phyloP scores from a whole-genome alignment of 805 yeast genomes.

The Hagleromyces aurorensis region DNA sequence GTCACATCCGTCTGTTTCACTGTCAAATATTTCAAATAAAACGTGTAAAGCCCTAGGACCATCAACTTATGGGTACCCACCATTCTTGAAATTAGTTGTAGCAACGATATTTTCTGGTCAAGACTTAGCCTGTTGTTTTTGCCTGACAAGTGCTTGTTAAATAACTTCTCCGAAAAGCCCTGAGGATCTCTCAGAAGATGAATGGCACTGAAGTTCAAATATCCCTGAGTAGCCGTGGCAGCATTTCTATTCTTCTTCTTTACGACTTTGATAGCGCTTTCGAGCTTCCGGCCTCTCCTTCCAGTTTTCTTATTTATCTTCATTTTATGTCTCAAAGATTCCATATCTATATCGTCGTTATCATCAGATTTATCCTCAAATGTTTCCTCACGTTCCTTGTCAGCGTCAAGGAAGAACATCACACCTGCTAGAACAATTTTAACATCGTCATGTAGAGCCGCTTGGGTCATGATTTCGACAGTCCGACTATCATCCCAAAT shows the following conservation, averaged over 20 bases:
- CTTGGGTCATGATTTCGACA: conserved; percentile 96
- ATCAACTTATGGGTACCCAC: conserved; percentile 93
- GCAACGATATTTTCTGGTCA: conserved; percentile 81
- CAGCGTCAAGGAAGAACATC: conserved; percentile 88
- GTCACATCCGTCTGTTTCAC: conserved; percentile 95
- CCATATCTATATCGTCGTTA: conserved; percentile 70
- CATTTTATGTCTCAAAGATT: conserved; percentile 69
- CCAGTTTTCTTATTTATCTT: conserved; percentile 74
- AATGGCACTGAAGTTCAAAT: conserved; percentile 87
- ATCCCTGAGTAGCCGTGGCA: conserved; percentile 38
- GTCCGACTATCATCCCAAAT: conserved; percentile 97
- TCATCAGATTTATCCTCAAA: conserved; percentile 59
- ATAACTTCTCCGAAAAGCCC: conserved; percentile 87
- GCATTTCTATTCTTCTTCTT: conserved; percentile 54
- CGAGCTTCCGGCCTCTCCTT: conserved; percentile 75
- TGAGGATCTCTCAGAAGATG: conserved; percentile 95
- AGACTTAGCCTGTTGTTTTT: conserved; percentile 66
- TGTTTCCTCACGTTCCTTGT: conserved; percentile 66
- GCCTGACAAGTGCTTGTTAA: conserved; percentile 60
- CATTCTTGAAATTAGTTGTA: conserved; percentile 81
- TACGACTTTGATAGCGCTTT: conserved; percentile 57
- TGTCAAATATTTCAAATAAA: conserved; percentile 78
- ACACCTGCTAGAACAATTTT: conserved; percentile 90
- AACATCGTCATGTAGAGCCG: conserved; percentile 77
- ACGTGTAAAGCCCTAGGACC: conserved; percentile 83